Base-by-base conservation (phyloP, 2,329 filamentous ascomycete genomes). In the Hymenoscyphus albidus region DNA sequence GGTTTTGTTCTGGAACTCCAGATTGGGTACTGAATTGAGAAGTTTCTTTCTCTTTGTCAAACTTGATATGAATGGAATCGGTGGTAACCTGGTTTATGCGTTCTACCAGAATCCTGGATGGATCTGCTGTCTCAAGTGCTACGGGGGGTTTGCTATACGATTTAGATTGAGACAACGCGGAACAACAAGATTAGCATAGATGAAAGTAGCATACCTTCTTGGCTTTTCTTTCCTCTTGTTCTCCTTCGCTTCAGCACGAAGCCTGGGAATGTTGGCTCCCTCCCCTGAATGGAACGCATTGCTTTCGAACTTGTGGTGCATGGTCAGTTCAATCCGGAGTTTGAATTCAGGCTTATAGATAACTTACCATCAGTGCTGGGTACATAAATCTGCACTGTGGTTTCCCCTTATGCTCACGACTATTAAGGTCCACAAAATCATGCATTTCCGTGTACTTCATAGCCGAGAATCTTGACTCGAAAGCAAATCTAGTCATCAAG, bases 401-500 rank as follows among this genome's bases (percentile, higher is more conserved):
- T 9, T 44, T 59, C 2, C 58, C 58, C 12, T 40, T 16, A 40
- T 59, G 39, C 58, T 59, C 39, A 5, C 58, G 58, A 10, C 22
- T 18, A 10, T 59, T 59, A 3, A 42, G 35, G 14, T 59, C 58
- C 5, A 59, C 32, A 59, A 59, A 59, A n/a, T 59, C 22, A 3
- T 18, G 35, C 18, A 59, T 5, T 14, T 40, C 22, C 4, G 35
- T 59, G 40, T 59, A 59, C 12, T 59, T 38, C 5, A 12, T 40
- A 44, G 58, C 58, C 1, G 58, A 59, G 5, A 13, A n/a, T 27
- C 40, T 7, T 16, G 58, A 42, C 13, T 59, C 58, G 12, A n/a
- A 39, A 6, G 58, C 42, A 42, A 59, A 48, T 48, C 58, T 59
- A 14, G 38, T 59, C 39, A 59, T 59, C 7, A 59, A 27, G n/a